Base-by-base conservation (phyloP, 805 yeast genomes). In the Wickerhamomyces canadensis region DNA sequence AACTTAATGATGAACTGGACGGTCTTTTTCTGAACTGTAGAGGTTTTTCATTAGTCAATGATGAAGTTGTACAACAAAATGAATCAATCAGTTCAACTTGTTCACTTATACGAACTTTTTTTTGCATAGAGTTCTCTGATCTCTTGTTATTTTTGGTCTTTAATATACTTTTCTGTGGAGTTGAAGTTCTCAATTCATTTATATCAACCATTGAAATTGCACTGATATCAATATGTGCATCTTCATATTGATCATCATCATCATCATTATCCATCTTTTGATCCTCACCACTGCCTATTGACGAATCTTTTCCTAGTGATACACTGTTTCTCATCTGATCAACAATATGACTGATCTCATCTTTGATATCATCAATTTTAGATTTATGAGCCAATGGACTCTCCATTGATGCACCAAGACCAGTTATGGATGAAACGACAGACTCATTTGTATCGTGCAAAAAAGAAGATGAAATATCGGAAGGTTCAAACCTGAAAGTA, bases 331-430 rank as follows among this genome's bases (percentile, higher is more conserved):
- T 42, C 41, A 49, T 23, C 5, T 27, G 51, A 28, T 34, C 32
- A 2, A 28, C 19, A 23, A 40, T 37, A 3, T 10, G 19, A 6
- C 30, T 29, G 17, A 41, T 23, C 19, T 37, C 41, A 12, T 37
- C 13, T 19, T 27, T 36, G 25, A 56, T 49, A 5, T 48, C 51
- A 40, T 71, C 76, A 16, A 67, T 17, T 14, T 15, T 35, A 12
- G 17, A 19, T 13, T 41, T 39, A 15, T 30, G 28, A 6, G 44
- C 37, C 17, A 45, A 34, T 4, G 48, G 48, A 21, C 46, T 43
- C 2, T 33, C 34, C 16, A 19, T 14, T n/a, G 31, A 21, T n/a
- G n/a, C n/a, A 21, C 10, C 11, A 6, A 17, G 6, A 17, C 11
- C 7, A 17, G 23, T 21, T 7, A 21, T 19, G 10, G 40, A 35